Evolutionary conservation across 345 rosid species (phyloP).

Genomic region (Pugionium cornutum): DNA sequence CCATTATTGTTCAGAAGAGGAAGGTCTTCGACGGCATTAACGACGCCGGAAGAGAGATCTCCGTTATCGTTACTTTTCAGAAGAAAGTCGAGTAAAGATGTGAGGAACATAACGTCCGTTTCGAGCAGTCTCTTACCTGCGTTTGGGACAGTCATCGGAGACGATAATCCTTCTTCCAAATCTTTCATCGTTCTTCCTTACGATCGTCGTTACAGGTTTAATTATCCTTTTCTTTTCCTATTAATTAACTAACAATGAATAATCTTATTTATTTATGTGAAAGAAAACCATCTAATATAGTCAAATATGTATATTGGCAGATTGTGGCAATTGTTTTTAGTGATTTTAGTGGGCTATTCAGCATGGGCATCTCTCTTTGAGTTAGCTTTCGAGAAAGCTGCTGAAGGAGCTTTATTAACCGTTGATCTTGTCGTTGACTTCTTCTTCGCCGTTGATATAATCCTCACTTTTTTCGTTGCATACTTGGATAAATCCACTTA

Average conservation of each 20-base stretch:
- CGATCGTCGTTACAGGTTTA: constrained; percentile 84
- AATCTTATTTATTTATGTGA: too few relatives aligned
- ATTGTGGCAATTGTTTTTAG: constrained; percentile 78
- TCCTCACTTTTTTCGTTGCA: constrained; percentile 86
- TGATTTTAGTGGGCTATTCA: constrained; percentile 69
- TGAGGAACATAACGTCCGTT: constrained; percentile 63
- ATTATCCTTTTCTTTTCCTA: neutral
- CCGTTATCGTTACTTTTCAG: constrained; percentile 55
- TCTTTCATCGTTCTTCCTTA: constrained; percentile 65
- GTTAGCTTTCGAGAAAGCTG: constrained; percentile 65
- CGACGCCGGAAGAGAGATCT: constrained; percentile 39
- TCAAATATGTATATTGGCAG: constrained; percentile 37
- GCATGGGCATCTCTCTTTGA: constrained; percentile 93
- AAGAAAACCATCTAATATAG: too few relatives aligned
- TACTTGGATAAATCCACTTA: constrained; percentile 74
- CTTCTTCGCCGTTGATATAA: constrained; percentile 78
- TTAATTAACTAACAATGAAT: neutral
- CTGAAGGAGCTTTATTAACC: constrained; percentile 50
- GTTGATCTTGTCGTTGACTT: constrained; percentile 74
- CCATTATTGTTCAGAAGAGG: constrained; percentile 56
- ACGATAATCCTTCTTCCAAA: constrained; percentile 48
- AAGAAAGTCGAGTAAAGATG: constrained; percentile 58
- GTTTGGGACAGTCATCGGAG: constrained; percentile 72
- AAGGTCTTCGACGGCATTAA: constrained; percentile 28
- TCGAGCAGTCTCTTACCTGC: constrained; percentile 90